Percentiles rank a stretch among this genome's conserved stretches.
These are phyloP conservation scores for Brachypodium distachyon DNA, from an alignment of 202 grass and related monocot genomes.

Conservation along the genomic window DNA sequence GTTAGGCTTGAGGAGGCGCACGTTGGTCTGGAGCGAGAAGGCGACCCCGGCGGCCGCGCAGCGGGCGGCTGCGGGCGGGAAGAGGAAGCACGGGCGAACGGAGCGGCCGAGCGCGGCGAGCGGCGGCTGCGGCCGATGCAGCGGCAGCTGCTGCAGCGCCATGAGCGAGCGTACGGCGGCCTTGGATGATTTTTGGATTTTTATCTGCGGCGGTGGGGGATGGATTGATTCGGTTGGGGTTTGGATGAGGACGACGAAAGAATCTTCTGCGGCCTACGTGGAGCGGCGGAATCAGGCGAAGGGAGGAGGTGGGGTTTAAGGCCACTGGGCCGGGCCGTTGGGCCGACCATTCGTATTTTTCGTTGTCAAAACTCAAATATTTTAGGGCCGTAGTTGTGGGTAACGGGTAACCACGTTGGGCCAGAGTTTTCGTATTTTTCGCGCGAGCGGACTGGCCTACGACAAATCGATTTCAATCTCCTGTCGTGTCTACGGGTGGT, in stretches of 20 bases:
- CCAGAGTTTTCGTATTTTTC: no score
- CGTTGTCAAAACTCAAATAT: no score
- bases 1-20: constrained; percentile 59
- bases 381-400: no score
- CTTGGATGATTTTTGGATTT: constrained; percentile 37
- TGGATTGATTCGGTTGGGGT: neutral
- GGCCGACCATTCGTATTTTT: no score
- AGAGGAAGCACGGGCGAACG: neutral
- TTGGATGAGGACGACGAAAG: constrained; percentile 35
- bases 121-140: constrained; percentile 12
- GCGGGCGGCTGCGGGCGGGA: neutral
- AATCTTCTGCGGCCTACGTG: constrained; percentile 24
- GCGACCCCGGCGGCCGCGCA: constrained; percentile 19
- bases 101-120: constrained; percentile 5
- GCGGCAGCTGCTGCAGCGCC: constrained; percentile 22
- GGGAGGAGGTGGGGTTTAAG: neutral
- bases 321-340: neutral
- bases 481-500: no score
- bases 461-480: no score
- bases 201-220: constrained; percentile 30
- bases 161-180: constrained; percentile 17
- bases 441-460: no score
- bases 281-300: neutral
- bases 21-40: constrained; percentile 63
- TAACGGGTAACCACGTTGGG: no score